phyloP scores from a whole-genome alignment of 2,329 filamentous ascomycete species.

The Xylariaceae sp. region DNA sequence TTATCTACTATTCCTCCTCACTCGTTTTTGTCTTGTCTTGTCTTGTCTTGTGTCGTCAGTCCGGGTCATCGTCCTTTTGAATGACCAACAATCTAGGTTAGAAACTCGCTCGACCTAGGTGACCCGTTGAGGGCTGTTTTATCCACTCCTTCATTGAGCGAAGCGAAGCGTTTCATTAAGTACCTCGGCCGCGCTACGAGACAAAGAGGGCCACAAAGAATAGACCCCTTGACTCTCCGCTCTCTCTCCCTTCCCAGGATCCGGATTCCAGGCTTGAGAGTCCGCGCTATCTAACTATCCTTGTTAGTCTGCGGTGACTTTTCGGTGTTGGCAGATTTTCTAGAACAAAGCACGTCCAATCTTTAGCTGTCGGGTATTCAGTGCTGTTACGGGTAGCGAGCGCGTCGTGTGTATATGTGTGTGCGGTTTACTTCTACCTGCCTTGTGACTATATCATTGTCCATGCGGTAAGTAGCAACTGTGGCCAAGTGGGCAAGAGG shows the following conservation, averaged over 20 bases:
- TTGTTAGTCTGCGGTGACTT: conserved; percentile 5
- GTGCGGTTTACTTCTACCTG: conserved; percentile 2
- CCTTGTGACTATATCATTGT: conserved; percentile 12
- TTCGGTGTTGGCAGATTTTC: neutral
- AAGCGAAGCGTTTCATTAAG: conserved; percentile 19
- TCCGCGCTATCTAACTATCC: conserved; percentile 24
- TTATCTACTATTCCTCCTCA: neutral
- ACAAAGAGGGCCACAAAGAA: conserved; percentile 26
- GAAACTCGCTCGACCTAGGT: conserved; percentile 18
- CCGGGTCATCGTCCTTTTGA: neutral
- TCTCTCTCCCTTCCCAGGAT: conserved; percentile 1
- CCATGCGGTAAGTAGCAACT: conserved; percentile 28
- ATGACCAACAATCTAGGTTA: conserved; percentile 1
- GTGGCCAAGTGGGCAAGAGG: conserved; percentile 20
- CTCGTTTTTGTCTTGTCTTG: neutral
- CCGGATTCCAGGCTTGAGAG: conserved; percentile 34
- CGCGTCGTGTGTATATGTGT: neutral
- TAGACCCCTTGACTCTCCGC: conserved; percentile 13
- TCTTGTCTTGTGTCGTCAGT: neutral
- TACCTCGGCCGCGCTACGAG: conserved; percentile 30
- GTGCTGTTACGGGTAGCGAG: neutral
- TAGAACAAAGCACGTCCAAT: neutral
- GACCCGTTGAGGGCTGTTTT: conserved; percentile 3
- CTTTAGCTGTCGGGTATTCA: neutral
- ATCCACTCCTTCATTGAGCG: conserved; percentile 6